Evolutionary conservation across 805 yeast genomes (phyloP), one percentile per base, ranked within the genome.

Genomic region (Saturnispora saitoi): DNA sequence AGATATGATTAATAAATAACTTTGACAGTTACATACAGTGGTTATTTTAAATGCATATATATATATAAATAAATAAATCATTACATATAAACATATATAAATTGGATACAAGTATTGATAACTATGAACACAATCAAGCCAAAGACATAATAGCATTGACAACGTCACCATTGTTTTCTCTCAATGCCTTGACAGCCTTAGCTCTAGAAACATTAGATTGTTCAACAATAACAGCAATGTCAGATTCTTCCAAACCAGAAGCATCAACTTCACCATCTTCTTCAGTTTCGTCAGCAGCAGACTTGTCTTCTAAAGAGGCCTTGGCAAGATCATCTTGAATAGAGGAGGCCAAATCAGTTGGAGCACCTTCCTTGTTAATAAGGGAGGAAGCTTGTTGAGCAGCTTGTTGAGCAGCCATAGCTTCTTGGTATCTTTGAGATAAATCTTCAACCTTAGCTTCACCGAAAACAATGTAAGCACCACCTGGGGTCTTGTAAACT

Each of bases 361-460:
- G 77, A 43, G 62, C 64, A 43, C 49, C 58, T 31, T 51, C 61
- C 32, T 54, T 52, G 32, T 56, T 62, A 45, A 59, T 64, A 44
- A 57, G 61, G 48, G 64, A 70, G 50, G 75, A 77, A 57, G 72
- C 73, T 54, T 70, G 73, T 58, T 70, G 71, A 54, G 77, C 77
- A 59, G 76, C 75, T 56, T 78, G 80, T 70, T 82, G 86, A 57
- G 86, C 86, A 65, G 86, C 86, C 69, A 83, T 86, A 55, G 86
- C 83, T 67, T 82, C 85, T 66, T 85, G 84, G 71, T 86, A 77
- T 77, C 89, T 83, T 72, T 86, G 82, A 73, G 83, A 81, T 71
- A 89, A 74, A 76, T 91, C 96, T 71, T 91, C 97, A 60, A 86
- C 85, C 79, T 88, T 86, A 67, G 96, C 95, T 75, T 90, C 97